Percentiles rank a stretch among this genome's conserved stretches.
phyloP scores from a whole-genome alignment of 225 moss, liverwort and hornwort species.

The Marchantia paleacea region DNA sequence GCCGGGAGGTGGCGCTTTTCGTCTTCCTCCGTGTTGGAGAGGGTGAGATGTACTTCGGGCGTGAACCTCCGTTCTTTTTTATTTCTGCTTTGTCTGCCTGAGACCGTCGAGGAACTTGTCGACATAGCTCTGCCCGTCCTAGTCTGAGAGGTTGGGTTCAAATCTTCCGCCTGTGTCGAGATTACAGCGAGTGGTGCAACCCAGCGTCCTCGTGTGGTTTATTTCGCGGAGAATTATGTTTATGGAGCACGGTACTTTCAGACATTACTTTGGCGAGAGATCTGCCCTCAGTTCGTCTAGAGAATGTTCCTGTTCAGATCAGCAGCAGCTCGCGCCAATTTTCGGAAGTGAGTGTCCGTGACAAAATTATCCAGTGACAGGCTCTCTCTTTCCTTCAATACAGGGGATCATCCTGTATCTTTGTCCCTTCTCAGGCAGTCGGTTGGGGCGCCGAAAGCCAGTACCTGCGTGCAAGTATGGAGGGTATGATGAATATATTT shows the following conservation, averaged over 20 bases:
- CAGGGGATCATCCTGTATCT: not conserved
- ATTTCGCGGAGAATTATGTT: not conserved
- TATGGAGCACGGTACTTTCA: not conserved
- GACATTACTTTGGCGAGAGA: not conserved
- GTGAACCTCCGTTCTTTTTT: not conserved
- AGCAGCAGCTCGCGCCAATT: not conserved
- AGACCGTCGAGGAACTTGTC: too few relatives aligned
- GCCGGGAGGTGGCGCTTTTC: not conserved
- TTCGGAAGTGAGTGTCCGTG: not conserved
- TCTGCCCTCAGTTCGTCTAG: not conserved
- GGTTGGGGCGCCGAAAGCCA: not conserved
- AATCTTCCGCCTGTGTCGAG: not conserved
- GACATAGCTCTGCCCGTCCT: not conserved
- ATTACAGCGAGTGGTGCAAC: not conserved
- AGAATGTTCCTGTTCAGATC: not conserved
- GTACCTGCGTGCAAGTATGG: not conserved
- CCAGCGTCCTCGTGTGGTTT: not conserved
- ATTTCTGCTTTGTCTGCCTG: not conserved
- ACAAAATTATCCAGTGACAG: not conserved
- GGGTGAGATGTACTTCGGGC: not conserved
- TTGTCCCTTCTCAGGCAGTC: not conserved
- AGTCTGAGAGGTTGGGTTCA: not conserved
- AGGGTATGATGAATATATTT: conserved; percentile 4
- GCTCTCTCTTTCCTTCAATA: not conserved
- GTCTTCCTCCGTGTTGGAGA: not conserved